Evolutionary conservation across 306 rosid species (phyloP).

Genomic region (Hippophae gyantsensis): DNA sequence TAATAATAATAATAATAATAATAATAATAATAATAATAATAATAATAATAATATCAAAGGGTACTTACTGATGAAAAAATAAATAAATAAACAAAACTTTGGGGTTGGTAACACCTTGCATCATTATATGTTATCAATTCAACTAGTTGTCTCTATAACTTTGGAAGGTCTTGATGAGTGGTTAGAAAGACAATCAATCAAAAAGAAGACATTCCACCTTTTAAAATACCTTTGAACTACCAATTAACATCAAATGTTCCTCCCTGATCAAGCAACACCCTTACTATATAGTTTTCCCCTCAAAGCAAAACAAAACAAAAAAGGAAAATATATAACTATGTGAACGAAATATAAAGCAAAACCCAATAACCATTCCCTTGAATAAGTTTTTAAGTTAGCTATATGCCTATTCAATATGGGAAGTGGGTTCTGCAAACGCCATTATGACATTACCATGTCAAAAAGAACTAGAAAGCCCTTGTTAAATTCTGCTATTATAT

Average conservation of each 20-base stretch:
- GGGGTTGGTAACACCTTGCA: neutral
- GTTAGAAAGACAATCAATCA: neutral
- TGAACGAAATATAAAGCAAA: too few species aligned
- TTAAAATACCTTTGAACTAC: neutral
- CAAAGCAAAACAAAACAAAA: neutral
- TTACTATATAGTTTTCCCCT: neutral
- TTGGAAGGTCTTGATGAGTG: neutral
- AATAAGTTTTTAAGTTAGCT: neutral
- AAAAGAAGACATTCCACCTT: neutral
- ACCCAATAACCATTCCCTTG: neutral
- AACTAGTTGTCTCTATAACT: neutral
- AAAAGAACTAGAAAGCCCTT: conserved; percentile 65
- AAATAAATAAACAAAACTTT: too few species aligned
- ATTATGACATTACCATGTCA: conserved; percentile 69
- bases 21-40: too few species aligned
- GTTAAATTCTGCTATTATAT: neutral
- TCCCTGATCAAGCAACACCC: neutral
- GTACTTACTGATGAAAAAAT: too few species aligned
- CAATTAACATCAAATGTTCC: neutral
- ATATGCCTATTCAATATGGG: conserved; percentile 29
- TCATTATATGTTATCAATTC: neutral
- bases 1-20: too few species aligned
- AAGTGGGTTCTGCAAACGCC: conserved; percentile 34
- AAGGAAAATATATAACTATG: neutral
- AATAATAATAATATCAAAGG: too few species aligned